These are phyloP conservation scores for Bryoglossum gracile DNA, from an alignment of 495 filamentous ascomycete genomes.

Conservation along the genomic window DNA sequence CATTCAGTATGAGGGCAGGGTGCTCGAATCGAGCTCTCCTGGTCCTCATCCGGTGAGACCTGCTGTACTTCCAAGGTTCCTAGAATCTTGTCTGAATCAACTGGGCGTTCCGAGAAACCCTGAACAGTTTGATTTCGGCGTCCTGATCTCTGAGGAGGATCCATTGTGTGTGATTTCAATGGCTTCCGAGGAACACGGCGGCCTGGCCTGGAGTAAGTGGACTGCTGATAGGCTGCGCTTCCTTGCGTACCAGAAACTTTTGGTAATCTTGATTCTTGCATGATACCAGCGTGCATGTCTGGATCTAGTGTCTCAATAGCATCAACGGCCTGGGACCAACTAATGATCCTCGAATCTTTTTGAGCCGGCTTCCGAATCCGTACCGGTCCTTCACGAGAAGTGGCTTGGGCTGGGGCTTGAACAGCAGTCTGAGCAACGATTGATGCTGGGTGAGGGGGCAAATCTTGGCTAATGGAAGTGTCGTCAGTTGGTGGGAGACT, in stretches of 20 bases:
- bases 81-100: not conserved
- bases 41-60: conserved; percentile 1
- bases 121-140: not conserved
- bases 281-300: conserved; percentile 15
- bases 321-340: conserved; percentile 23
- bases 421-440: too few species aligned
- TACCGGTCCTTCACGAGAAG: not conserved
- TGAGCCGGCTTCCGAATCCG: conserved; percentile 21
- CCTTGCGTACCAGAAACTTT: not conserved
- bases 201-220: not conserved
- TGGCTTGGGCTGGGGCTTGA: too few species aligned
- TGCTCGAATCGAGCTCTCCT: conserved; percentile 1
- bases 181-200: too few species aligned
- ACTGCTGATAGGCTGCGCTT: not conserved
- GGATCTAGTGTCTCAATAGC: conserved; percentile 20
- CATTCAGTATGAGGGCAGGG: conserved; percentile 24
- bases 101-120: not conserved
- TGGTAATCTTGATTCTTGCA: conserved; percentile 11
- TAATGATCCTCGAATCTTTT: conserved; percentile 21
- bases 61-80: not conserved
- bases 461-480: too few species aligned
- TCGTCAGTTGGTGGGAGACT: too few species aligned
- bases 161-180: too few species aligned
- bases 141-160: not conserved
- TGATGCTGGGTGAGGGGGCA: too few species aligned